Conservation (phyloP, 805 yeast genomes). For the Nakazawaea anatomiae region DNA sequence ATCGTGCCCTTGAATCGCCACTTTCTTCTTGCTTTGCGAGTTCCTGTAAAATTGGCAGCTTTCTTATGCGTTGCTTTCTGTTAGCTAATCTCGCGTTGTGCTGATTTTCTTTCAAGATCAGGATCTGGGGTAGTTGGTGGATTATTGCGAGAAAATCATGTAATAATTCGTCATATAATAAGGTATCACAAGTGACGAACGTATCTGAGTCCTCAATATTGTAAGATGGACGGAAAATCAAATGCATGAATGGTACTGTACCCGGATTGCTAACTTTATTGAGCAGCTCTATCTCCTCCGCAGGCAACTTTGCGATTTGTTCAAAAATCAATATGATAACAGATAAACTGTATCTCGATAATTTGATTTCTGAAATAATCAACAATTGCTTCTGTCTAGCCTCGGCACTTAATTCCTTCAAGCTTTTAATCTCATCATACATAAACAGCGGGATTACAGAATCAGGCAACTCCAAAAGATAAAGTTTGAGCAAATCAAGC, state of each 20-base stretch:
- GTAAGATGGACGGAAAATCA: neutral
- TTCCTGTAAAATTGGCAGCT: neutral
- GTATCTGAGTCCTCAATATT: neutral
- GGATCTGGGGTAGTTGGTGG: neutral
- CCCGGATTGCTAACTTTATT: neutral
- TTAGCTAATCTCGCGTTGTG: neutral
- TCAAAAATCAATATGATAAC: neutral
- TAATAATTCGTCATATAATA: neutral
- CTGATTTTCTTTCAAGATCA: neutral
- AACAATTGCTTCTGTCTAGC: neutral
- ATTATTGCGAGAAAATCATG: neutral
- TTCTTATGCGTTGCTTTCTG: neutral
- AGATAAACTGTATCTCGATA: slow-evolving; percentile 1
- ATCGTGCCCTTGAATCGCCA: neutral
- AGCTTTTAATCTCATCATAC: neutral
- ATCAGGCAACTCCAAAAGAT: slow-evolving; percentile 4
- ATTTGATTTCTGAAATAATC: neutral
- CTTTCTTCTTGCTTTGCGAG: neutral
- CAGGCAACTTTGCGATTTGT: neutral
- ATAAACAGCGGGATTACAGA: slow-evolving; percentile 1
- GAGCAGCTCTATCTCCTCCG: neutral
- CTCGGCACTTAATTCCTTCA: neutral
- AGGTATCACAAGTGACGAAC: neutral
- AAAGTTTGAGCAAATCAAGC: neutral
- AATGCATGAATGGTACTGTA: neutral